Evolutionary conservation across 1,284 basidiomycete species (phyloP).

Genomic region (Cystobasidiaceae sp.): DNA sequence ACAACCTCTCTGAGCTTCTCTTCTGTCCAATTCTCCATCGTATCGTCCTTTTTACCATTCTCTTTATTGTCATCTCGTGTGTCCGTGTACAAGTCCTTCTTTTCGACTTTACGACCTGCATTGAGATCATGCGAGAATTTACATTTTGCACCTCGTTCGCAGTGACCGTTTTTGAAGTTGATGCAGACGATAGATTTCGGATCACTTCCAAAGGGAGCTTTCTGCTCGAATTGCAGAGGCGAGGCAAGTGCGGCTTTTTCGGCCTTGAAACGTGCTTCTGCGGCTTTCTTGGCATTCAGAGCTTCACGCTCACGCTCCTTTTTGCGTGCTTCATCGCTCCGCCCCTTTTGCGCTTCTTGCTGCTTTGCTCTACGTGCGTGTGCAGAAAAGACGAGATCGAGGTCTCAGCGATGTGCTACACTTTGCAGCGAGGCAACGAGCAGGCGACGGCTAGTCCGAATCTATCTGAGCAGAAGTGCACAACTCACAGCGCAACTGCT

Average conservation of each 20-base stretch:
- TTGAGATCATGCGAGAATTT: slow-evolving; percentile 93
- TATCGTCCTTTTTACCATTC: slow-evolving; percentile 51
- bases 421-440: too few relatives aligned
- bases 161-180: slow-evolving; percentile 81
- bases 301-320: slow-evolving; percentile 74
- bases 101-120: slow-evolving; percentile 84
- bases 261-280: slow-evolving; percentile 73
- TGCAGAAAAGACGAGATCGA: too few relatives aligned
- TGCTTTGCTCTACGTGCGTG: slow-evolving; percentile 15
- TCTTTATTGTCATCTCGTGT: slow-evolving; percentile 62
- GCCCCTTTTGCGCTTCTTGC: slow-evolving; percentile 36
- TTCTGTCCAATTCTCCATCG: slow-evolving; percentile 98
- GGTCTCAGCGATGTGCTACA: too few relatives aligned
- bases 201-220: slow-evolving; percentile 88
- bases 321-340: slow-evolving; percentile 60
- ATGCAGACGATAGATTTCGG: slow-evolving; percentile 85
- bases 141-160: slow-evolving; percentile 52
- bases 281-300: slow-evolving; percentile 46
- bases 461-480: neutral
- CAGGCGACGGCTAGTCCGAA: neutral
- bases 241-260: slow-evolving; percentile 68
- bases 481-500: slow-evolving; percentile 11
- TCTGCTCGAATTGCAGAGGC: slow-evolving; percentile 46
- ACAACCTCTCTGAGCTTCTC: slow-evolving; percentile 85
- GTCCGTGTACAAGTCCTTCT: slow-evolving; percentile 95